phyloP scores from a whole-genome alignment of 257 asterid genomes.

The Solanum rostratum region DNA sequence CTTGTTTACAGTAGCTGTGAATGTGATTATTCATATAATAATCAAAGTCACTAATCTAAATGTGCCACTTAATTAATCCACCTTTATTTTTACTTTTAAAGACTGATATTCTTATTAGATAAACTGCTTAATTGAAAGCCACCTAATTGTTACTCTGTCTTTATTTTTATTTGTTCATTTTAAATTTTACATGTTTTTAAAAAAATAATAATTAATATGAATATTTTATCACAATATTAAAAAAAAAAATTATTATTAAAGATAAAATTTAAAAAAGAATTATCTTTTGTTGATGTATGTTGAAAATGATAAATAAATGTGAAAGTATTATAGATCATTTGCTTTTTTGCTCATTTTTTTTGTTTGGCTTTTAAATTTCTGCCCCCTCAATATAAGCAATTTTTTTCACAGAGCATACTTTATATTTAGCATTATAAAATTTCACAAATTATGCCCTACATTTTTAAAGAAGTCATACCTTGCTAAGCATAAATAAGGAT shows the following conservation, averaged over 20 bases:
- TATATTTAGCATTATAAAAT: too few species aligned
- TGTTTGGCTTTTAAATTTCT: background rate
- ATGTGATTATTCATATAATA: background rate
- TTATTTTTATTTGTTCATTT: rapidly evolving
- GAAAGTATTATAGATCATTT: too few species aligned
- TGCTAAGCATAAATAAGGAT: background rate
- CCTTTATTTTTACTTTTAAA: background rate
- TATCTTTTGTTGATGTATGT: too few species aligned
- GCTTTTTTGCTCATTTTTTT: too few species aligned
- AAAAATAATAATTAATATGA: too few species aligned
- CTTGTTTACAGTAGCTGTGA: background rate
- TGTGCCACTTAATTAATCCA: background rate
- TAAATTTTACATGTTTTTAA: background rate
- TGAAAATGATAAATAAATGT: too few species aligned
- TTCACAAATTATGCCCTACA: background rate
- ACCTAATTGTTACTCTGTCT: rapidly evolving
- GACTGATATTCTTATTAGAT: background rate
- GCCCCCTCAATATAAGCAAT: background rate
- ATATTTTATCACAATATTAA: too few species aligned
- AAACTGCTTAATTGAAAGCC: background rate
- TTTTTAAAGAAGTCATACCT: too few species aligned
- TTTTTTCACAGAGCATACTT: background rate
- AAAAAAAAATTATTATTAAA: too few species aligned
- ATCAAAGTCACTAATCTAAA: background rate
- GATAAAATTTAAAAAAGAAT: too few species aligned